phyloP scores from a whole-genome alignment of 129 eudicot genomes.

The Flaveria trinervia region DNA sequence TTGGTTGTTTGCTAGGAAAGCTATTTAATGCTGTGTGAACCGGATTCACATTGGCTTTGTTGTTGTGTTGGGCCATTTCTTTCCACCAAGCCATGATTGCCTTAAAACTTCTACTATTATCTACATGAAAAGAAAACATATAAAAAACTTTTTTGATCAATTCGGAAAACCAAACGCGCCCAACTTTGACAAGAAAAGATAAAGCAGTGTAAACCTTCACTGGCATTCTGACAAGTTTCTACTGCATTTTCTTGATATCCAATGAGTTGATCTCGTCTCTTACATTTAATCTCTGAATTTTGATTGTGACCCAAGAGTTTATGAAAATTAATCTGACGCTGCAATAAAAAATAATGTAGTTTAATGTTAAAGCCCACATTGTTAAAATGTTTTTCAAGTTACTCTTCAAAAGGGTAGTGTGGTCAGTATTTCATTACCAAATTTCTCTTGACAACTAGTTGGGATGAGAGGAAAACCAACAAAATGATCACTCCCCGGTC shows the following conservation, averaged over 20 bases:
- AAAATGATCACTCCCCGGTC: conserved; percentile 72
- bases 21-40: conserved; percentile 27
- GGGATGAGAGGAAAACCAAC: conserved; percentile 85
- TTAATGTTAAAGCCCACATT: conserved; percentile 1
- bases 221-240: conserved; percentile 34
- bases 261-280: conserved; percentile 40
- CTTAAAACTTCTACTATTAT: conserved; percentile 56
- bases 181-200: conserved; percentile 8
- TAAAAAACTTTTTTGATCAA: not conserved
- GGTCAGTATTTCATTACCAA: conserved; percentile 47
- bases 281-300: conserved; percentile 50
- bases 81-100: conserved; percentile 96
- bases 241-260: conserved; percentile 38
- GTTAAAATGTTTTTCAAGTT: conserved; percentile 8
- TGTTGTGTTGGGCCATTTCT: conserved; percentile 82
- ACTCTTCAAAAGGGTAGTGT: not conserved
- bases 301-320: conserved; percentile 71
- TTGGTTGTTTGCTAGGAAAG: conserved; percentile 32
- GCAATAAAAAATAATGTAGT: conserved; percentile 26
- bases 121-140: conserved; percentile 35
- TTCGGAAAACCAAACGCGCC: not conserved
- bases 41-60: conserved; percentile 40
- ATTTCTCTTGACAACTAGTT: conserved; percentile 66
- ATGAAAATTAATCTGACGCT: conserved; percentile 83
- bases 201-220: conserved; percentile 41